Conservation (phyloP, 331 rosid genomes). For the Dryas integrifolia region DNA sequence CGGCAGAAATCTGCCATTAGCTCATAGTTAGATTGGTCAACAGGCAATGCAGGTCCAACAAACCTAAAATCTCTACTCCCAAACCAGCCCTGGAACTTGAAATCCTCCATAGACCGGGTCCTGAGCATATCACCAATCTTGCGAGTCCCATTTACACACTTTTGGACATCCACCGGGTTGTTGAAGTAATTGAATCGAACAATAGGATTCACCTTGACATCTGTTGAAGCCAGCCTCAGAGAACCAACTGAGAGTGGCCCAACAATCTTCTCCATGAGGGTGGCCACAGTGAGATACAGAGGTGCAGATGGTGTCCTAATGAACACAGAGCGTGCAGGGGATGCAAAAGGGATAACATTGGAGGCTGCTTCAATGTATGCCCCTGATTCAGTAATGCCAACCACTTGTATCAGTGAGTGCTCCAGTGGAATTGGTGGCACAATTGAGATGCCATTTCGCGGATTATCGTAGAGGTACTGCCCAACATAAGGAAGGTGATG, state of each 20-base stretch:
- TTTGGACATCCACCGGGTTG: constrained; percentile 45
- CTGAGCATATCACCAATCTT: constrained; percentile 53
- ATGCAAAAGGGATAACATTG: constrained; percentile 55
- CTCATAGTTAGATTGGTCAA: constrained; percentile 24
- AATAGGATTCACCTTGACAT: constrained; percentile 53
- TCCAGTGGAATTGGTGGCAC: constrained; percentile 73
- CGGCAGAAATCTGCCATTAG: constrained; percentile 72
- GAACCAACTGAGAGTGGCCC: constrained; percentile 68
- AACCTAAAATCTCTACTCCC: constrained; percentile 57
- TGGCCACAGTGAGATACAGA: constrained; percentile 62
- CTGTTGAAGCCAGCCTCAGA: constrained; percentile 55
- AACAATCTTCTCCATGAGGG: constrained; percentile 64
- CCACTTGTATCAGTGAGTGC: constrained; percentile 85
- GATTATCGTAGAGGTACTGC: constrained; percentile 73
- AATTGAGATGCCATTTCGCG: constrained; percentile 70
- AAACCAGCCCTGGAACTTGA: constrained; percentile 53
- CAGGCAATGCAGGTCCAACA: constrained; percentile 68
- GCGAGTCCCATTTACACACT: constrained; percentile 74
- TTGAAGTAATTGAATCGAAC: constrained; percentile 78
- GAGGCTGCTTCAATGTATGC: constrained; percentile 85
- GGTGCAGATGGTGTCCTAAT: constrained; percentile 48
- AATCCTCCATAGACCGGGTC: constrained; percentile 56
- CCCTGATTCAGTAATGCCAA: constrained; percentile 72
- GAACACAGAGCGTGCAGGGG: constrained; percentile 47
- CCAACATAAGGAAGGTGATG: constrained; percentile 76